Conservation (phyloP, 1,139 yeast genomes). For the Ogataea hybrid region DNA sequence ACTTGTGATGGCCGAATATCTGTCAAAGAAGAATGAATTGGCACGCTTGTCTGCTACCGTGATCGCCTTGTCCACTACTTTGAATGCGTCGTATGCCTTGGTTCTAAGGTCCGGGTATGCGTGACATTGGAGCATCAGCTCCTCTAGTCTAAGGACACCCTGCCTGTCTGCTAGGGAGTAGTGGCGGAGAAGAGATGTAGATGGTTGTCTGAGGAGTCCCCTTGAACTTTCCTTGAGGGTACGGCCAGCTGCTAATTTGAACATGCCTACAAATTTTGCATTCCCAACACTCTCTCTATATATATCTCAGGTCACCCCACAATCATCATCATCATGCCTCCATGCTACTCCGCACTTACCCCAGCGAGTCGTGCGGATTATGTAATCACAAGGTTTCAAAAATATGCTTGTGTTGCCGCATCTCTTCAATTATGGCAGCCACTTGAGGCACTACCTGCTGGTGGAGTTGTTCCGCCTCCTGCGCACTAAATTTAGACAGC, state of each 20-base stretch:
- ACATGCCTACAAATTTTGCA: background rate
- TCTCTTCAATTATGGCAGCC: slow-evolving; percentile 36
- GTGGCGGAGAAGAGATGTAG: slow-evolving; percentile 7
- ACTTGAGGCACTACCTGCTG: slow-evolving; percentile 41
- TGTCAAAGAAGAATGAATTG: slow-evolving; percentile 6
- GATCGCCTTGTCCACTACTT: slow-evolving; percentile 13
- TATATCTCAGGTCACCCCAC: slow-evolving; percentile 7
- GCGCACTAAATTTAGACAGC: slow-evolving; percentile 42
- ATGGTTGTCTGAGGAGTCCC: background rate
- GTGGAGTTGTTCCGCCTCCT: slow-evolving; percentile 38
- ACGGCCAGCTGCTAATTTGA: slow-evolving; percentile 1
- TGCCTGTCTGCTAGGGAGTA: slow-evolving; percentile 9
- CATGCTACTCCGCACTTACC: slow-evolving; percentile 7
- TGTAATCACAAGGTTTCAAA: slow-evolving; percentile 28
- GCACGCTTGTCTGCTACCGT: slow-evolving; percentile 13
- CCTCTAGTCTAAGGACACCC: slow-evolving; percentile 14
- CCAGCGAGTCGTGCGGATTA: slow-evolving; percentile 1
- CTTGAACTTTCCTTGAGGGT: slow-evolving; percentile 1
- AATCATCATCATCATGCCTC: slow-evolving; percentile 6
- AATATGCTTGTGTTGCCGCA: slow-evolving; percentile 35
- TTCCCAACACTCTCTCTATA: background rate
- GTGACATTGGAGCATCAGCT: slow-evolving; percentile 15
- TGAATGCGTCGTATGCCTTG: slow-evolving; percentile 15
- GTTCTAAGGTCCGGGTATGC: slow-evolving; percentile 13
- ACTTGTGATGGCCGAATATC: slow-evolving; percentile 8